These are phyloP conservation scores for Brassica hybrid DNA, from an alignment of 441 rosid species.

Conservation along the genomic window DNA sequence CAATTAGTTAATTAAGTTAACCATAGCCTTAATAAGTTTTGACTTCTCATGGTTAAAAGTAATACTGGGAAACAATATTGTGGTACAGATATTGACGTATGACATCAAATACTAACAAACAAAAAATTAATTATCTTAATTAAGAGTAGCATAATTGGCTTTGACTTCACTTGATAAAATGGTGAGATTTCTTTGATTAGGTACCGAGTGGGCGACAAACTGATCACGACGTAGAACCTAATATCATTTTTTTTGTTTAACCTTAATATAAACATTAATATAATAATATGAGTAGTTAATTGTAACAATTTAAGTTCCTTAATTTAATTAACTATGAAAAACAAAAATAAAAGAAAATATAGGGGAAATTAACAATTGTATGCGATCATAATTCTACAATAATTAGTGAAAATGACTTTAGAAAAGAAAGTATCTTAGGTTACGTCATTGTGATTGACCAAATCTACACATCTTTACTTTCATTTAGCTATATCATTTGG, in stretches of 20 bases:
- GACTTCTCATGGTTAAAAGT: slow-evolving; percentile 11
- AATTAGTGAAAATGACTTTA: slow-evolving; percentile 23
- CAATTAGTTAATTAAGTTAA: not conserved
- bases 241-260: not conserved
- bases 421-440: slow-evolving; percentile 24
- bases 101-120: not conserved
- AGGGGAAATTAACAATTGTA: not conserved
- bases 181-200: slow-evolving; percentile 16
- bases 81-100: not conserved
- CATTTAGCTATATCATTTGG: slow-evolving; percentile 6
- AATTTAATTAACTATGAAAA: slow-evolving; percentile 7
- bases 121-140: not conserved
- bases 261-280: not conserved
- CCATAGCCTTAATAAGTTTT: slow-evolving; percentile 21
- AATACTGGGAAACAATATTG: not conserved
- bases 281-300: not conserved
- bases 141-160: not conserved
- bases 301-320: not conserved
- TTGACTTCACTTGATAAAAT: slow-evolving; percentile 12
- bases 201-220: too few relatives aligned
- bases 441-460: slow-evolving; percentile 32
- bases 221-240: not conserved
- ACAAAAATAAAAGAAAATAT: not conserved
- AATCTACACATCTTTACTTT: slow-evolving; percentile 21
- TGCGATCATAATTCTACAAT: slow-evolving; percentile 4